Evolutionary conservation across 176 grass and related monocot species (phyloP), one percentile per base, ranked within the genome.

Genomic region (Phoenix dactylifera): DNA sequence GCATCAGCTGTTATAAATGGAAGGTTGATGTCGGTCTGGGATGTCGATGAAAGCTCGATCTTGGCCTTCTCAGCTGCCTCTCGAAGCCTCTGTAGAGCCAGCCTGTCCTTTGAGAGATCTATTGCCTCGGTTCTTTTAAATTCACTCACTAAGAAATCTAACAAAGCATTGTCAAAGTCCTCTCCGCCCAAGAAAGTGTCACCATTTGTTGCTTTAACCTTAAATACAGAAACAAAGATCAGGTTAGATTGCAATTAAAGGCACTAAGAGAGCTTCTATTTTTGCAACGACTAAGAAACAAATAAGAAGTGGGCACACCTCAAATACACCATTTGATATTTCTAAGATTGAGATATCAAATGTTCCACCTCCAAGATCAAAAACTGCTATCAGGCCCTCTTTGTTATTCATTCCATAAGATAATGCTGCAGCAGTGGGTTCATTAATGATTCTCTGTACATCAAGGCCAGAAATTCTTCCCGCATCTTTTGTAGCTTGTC

Each of bases 31-130:
- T 74, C 55, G 12, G 74, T 83, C 49, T 77, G 80, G 26, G 61
- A 49, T 59, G 80, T 77, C 1, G 74, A 83, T 19, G 74, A 83
- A 59, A 78, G 74, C 16, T 83, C 80, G 4, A 83, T 62, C 48
- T 83, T 77, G 5, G 72, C 79, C 29, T 76, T 83, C 69, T 83
- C 80, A 30, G 80, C 74, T 64, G 80, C 80, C 55, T 83, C 80
- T 14, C 64, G 64, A 22, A 80, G 71, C 65, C 77, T 74, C 58
- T 80, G 77, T 52, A 80, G 51, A 0, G 71, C 77, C 58, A 80
- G 48, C 15, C 77, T 74, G 16, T 80, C 77, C 60, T 80, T 80
- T 26, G 77, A 80, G 16, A 80, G 58, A 69, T 80, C 77, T 30
- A 80, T 80, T 15, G n/a, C 59, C 49, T 80, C 71, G 26, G 71